Evolutionary conservation across 768 basidiomycete genomes (phyloP), one percentile per base, ranked within the genome.

Genomic region (Tylopilus rubrobrunneus): DNA sequence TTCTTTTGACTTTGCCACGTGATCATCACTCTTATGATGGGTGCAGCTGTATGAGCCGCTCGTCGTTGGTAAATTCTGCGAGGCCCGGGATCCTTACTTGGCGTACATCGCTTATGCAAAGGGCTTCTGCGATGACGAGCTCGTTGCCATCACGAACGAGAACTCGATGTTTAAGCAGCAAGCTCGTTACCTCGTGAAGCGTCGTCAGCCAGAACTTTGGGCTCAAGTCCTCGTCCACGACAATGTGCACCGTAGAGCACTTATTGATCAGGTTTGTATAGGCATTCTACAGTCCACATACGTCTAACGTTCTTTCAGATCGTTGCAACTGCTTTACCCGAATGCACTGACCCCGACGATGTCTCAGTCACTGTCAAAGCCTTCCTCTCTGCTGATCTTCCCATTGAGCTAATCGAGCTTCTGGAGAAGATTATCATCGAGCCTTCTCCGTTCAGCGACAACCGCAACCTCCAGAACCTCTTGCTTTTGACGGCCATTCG

Each of bases 111-210:
- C 97, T 0, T 99, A 98, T 67, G 97, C 97, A 36, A 98, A 98
- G 70, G 97, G 97, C 53, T 89, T 98, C 72, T 99, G 97, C 67
- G 97, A 99, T 60, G 93, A 98, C 6, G 97, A 99, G 72, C 82
- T 99, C 55, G 95, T 99, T 66, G 71, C 84, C 21, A 96, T 99
- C 70, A 98, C 97, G 45, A 98, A 98, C 67, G 95, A 96, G 60
- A 99, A 99, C 76, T 87, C 94, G 12, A 99, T 99, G 97, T 99
- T 95, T 82, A 99, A 98, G 74, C 96, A 99, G 65, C 97, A 98
- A 72, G 92, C 97, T 49, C 87, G 97, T 28, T 99, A 99, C 73
- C 84, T 99, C 53, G 91, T 98, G 67, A 97, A 95, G 73, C 87
- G 97, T 62, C 91, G 97, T 57, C 86, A 92, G 57, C 84, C 89